Evolutionary conservation across 139 green algal genomes (phyloP), one percentile per base, ranked within the genome.

Genomic region (Edaphochlamys debaryana): DNA sequence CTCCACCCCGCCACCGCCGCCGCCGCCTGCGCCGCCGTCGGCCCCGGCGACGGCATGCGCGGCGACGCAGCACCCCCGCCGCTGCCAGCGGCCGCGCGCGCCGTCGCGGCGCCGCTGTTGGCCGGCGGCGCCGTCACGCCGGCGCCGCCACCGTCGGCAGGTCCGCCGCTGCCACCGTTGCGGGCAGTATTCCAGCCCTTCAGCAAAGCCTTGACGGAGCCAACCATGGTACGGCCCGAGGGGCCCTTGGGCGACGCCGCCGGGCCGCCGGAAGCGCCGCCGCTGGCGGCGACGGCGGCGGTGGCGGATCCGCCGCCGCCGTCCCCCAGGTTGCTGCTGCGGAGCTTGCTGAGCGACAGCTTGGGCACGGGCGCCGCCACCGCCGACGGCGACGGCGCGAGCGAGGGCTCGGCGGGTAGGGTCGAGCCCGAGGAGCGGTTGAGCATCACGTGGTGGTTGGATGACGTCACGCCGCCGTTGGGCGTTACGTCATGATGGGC

Each of bases 101-200:
- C 23, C 25, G 25, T 15, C 4, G 25, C n/a, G 1, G 13, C 40
- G 25, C 0, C 36, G 32, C 19, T 36, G 11, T 11, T 19, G 66
- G 66, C 36, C 6, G 36, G 34, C 19, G 36, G 4, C 62, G n/a
- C 1, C 4, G 1, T 32, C 36, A 20, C 20, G 38, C 36, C 64
- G 20, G 36, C 2, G 36, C 0, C 34, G 36, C 17, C 1, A 0
- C 1, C 3, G 4, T 3, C 20, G 67, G 67, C 38, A 2, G 19
- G 23, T 7, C 38, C 6, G 67, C 23, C 37, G 64, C 64, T 19
- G 64, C n/a, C n/a, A n/a, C n/a, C 34, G 4, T 25, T 37, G 52
- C 74, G 63, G 19, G 56, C 40, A 23, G 74, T 81, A 0, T 81
- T 37, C 74, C 74, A 81, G 40, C 74, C 74, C 0, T 41, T 38